Conservation (phyloP, 2,329 filamentous ascomycete species). For the Fusarium pilosicola region DNA sequence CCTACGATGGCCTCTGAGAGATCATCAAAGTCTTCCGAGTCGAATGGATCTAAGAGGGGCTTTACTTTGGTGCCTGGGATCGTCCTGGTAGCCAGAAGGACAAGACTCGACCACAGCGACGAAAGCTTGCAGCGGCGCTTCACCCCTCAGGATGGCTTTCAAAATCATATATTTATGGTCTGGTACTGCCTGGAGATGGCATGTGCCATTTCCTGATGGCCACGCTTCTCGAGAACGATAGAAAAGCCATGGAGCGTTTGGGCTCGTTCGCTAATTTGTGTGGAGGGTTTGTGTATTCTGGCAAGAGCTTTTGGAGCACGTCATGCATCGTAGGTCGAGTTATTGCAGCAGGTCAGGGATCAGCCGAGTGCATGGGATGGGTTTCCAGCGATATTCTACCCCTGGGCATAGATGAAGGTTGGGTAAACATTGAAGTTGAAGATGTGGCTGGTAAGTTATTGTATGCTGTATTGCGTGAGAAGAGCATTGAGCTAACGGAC, state of each 20-base stretch:
- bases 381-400: conserved; percentile 70
- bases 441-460: conserved; percentile 59
- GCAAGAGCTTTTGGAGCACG: conserved; percentile 76
- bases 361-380: conserved; percentile 75
- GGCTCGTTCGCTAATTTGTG: conserved; percentile 71
- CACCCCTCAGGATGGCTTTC: conserved; percentile 73
- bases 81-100: conserved; percentile 47
- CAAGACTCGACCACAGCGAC: conserved; percentile 56
- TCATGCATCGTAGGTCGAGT: conserved; percentile 73
- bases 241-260: conserved; percentile 65
- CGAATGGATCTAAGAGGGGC: conserved; percentile 53
- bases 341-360: conserved; percentile 69
- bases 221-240: conserved; percentile 71
- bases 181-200: conserved; percentile 72
- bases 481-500: conserved; percentile 19
- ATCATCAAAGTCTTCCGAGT: conserved; percentile 46
- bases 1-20: conserved; percentile 32
- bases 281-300: conserved; percentile 70
- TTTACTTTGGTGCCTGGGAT: conserved; percentile 59
- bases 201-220: conserved; percentile 73
- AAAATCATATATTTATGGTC: conserved; percentile 72
- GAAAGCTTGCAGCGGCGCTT: conserved; percentile 66
- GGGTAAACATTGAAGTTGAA: conserved; percentile 68
- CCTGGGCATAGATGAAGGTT: conserved; percentile 62
- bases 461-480: neutral